Evolutionary conservation across 2,329 filamentous ascomycete species (phyloP).

Genomic region (Pyrenophora teres): DNA sequence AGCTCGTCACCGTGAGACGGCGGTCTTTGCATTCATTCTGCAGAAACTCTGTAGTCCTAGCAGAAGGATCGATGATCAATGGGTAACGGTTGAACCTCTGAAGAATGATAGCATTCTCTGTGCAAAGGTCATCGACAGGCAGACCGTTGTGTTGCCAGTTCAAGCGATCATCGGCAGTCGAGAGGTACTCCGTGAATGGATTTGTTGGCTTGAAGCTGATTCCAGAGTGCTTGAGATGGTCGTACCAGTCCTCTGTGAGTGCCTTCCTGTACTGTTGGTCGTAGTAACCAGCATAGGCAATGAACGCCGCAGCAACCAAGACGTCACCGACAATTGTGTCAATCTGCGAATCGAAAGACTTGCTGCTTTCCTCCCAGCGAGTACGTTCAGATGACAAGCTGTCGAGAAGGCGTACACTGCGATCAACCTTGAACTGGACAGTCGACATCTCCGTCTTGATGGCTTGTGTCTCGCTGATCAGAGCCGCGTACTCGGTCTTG

Average conservation of each 20-base stretch:
- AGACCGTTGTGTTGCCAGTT: conserved; percentile 93
- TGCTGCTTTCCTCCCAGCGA: conserved; percentile 96
- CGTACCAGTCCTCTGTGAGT: conserved; percentile 97
- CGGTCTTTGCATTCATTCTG: conserved; percentile 93
- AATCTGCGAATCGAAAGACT: conserved; percentile 97
- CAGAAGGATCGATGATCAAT: conserved; percentile 96
- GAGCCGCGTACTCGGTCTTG: conserved; percentile 91
- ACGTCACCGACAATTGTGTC: conserved; percentile 95
- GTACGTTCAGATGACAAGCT: conserved; percentile 91
- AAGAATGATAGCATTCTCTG: conserved; percentile 95
- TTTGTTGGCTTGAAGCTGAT: conserved; percentile 93
- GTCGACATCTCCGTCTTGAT: conserved; percentile 97
- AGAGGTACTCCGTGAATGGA: conserved; percentile 93
- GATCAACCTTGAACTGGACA: conserved; percentile 97
- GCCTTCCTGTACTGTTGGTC: conserved; percentile 97
- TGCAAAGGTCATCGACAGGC: conserved; percentile 96
- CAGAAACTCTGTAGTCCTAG: conserved; percentile 90
- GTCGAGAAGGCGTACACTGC: conserved; percentile 90
- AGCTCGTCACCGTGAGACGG: conserved; percentile 93
- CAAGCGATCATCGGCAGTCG: conserved; percentile 91
- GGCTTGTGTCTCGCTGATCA: conserved; percentile 95
- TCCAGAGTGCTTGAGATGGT: conserved; percentile 90
- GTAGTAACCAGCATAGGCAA: conserved; percentile 95
- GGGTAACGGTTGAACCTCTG: conserved; percentile 99
- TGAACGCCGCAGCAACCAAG: conserved; percentile 92